Conservation (phyloP, 768 basidiomycete species). For the Termitomyces sp. region DNA sequence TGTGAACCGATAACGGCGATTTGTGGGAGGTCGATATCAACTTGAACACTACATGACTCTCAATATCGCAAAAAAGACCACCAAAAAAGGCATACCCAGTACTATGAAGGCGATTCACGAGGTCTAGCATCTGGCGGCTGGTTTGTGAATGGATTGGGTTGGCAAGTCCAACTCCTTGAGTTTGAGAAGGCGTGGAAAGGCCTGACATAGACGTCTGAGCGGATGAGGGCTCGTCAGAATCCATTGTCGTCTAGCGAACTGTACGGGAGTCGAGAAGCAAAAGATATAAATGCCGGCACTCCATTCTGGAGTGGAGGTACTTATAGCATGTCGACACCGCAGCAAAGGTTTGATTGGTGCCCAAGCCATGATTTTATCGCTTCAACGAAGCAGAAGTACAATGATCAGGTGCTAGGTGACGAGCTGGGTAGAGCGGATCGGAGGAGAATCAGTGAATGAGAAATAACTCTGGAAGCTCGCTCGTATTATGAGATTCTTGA, state of each 20-base stretch:
- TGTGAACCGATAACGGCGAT: conserved; percentile 73
- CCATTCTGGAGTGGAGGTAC: not conserved
- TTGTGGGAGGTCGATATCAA: conserved; percentile 67
- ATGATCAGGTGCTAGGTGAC: not conserved
- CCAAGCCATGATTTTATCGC: not conserved
- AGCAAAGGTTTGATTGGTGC: not conserved
- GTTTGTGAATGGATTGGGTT: conserved; percentile 28
- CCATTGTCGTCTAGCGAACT: not conserved
- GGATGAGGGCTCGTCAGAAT: not conserved
- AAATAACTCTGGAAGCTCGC: not conserved
- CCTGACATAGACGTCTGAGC: not conserved
- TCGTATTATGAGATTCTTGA: not conserved
- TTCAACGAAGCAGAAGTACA: not conserved
- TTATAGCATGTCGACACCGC: not conserved
- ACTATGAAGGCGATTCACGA: conserved; percentile 47
- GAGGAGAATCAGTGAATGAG: not conserved
- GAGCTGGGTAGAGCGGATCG: not conserved
- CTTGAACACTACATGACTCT: conserved; percentile 46
- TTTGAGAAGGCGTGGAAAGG: conserved; percentile 1
- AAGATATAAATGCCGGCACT: not conserved
- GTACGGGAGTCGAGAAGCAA: not conserved
- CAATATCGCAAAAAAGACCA: not conserved
- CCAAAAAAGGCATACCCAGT: conserved; percentile 37
- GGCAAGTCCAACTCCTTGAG: conserved; percentile 49
- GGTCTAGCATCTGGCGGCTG: conserved; percentile 45